Evolutionary conservation across 768 basidiomycete genomes (phyloP).

Genomic region (Agaricus sinodeliciosus): DNA sequence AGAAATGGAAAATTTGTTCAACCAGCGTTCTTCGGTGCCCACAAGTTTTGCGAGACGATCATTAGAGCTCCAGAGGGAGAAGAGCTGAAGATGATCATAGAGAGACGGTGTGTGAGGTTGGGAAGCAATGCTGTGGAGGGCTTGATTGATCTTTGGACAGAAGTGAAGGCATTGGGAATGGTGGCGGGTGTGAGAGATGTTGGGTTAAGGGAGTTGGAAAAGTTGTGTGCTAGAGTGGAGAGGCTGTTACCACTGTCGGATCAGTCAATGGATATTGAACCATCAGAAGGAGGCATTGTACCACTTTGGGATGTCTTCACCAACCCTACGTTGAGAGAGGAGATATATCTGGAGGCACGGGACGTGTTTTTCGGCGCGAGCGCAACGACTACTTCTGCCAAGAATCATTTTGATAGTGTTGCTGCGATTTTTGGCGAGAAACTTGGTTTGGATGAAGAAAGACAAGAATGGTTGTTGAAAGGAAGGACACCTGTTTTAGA

Average conservation of each 20-base stretch:
- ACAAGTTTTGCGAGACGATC: constrained; percentile 73
- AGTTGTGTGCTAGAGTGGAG: constrained; percentile 73
- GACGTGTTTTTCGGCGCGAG: constrained; percentile 89
- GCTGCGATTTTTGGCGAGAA: constrained; percentile 50
- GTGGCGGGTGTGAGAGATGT: constrained; percentile 50
- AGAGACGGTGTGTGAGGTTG: constrained; percentile 59
- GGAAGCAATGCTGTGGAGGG: constrained; percentile 38
- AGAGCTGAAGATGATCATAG: constrained; percentile 69
- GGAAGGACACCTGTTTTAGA: constrained; percentile 62
- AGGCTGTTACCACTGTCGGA: constrained; percentile 46
- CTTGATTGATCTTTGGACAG: constrained; percentile 66
- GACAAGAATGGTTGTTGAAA: constrained; percentile 63
- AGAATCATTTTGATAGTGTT: constrained; percentile 41
- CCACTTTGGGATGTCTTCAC: constrained; percentile 46
- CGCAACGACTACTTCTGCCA: constrained; percentile 43
- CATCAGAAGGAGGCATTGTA: constrained; percentile 15
- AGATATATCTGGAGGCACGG: constrained; percentile 80
- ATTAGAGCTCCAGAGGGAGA: constrained; percentile 52
- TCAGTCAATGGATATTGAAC: constrained; percentile 35
- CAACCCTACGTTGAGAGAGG: constrained; percentile 76
- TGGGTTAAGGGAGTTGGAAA: constrained; percentile 77
- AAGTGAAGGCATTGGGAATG: constrained; percentile 44
- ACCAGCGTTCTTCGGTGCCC: constrained; percentile 76
- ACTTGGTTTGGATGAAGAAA: constrained; percentile 63
- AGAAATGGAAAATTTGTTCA: constrained; percentile 40